Evolutionary conservation across 2,329 filamentous ascomycete genomes (phyloP).

Genomic region (Fusarium guadeloupense): DNA sequence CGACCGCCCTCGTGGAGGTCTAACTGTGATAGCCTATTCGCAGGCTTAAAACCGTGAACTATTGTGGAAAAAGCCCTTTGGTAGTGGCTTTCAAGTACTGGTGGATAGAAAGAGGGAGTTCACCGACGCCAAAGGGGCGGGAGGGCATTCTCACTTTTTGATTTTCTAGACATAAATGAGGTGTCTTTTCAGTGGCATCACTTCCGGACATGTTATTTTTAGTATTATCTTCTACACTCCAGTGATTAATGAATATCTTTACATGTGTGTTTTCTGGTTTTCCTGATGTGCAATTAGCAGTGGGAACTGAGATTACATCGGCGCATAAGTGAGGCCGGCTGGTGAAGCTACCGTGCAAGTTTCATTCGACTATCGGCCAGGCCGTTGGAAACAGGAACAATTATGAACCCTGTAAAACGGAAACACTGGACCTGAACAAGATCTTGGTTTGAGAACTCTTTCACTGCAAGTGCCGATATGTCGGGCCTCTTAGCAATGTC

Average conservation of each 20-base stretch:
- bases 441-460: neutral
- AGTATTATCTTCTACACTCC: no score
- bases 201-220: no score
- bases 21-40: neutral
- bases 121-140: neutral
- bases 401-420: slow-evolving; percentile 20
- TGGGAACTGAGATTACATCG: neutral
- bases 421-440: neutral
- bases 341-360: neutral
- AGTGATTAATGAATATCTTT: no score
- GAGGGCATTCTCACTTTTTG: slow-evolving; percentile 16
- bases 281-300: no score
- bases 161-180: no score
- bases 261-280: no score
- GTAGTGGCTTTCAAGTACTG: slow-evolving; percentile 29
- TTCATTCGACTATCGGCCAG: neutral
- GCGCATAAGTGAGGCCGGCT: neutral
- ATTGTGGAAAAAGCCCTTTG: slow-evolving; percentile 3
- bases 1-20: neutral
- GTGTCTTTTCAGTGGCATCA: no score
- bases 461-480: slow-evolving; percentile 34
- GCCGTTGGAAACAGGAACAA: neutral
- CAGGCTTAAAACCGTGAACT: neutral
- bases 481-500: slow-evolving; percentile 26
- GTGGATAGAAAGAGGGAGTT: neutral